These are phyloP conservation scores for Alectoria sarmentosa DNA, from an alignment of 495 filamentous ascomycete species.

Conservation along the genomic window DNA sequence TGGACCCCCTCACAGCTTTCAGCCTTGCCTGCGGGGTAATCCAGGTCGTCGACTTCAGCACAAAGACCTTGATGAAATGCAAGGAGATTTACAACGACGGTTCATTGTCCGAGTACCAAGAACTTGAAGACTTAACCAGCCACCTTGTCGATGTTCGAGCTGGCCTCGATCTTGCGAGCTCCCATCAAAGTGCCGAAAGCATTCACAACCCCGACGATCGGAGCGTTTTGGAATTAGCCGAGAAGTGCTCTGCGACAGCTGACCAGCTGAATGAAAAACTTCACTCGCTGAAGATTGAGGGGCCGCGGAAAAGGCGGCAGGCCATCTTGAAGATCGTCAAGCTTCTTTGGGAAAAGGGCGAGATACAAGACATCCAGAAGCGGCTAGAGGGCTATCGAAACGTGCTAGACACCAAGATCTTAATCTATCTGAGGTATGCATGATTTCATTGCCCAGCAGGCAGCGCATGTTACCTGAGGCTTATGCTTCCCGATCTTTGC, in stretches of 20 bases:
- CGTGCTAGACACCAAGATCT: constrained; percentile 10
- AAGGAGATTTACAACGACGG: constrained; percentile 17
- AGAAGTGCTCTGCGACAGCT: constrained; percentile 16
- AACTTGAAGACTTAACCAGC: constrained; percentile 4
- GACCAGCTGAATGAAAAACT: constrained; percentile 1
- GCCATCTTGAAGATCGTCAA: background rate
- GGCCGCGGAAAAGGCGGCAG: background rate
- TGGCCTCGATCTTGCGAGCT: background rate
- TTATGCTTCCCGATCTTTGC: too few relatives aligned
- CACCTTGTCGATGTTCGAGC: background rate
- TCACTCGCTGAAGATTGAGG: background rate
- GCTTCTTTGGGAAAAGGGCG: background rate
- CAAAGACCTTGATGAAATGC: constrained; percentile 1
- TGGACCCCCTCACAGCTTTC: too few relatives aligned
- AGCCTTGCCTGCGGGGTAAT: constrained; percentile 31
- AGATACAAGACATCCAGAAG: constrained; percentile 4
- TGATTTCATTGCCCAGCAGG: background rate
- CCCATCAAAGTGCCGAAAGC: background rate
- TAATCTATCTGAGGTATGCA: constrained; percentile 4
- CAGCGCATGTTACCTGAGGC: too few relatives aligned
- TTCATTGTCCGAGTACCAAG: constrained; percentile 10
- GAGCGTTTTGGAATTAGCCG: constrained; percentile 1
- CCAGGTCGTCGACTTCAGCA: constrained; percentile 33
- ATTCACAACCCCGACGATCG: background rate
- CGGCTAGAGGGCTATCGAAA: constrained; percentile 11